Evolutionary conservation across 371 early-diverging fungal species (phyloP).

Genomic region (Edhazardia aedis): DNA sequence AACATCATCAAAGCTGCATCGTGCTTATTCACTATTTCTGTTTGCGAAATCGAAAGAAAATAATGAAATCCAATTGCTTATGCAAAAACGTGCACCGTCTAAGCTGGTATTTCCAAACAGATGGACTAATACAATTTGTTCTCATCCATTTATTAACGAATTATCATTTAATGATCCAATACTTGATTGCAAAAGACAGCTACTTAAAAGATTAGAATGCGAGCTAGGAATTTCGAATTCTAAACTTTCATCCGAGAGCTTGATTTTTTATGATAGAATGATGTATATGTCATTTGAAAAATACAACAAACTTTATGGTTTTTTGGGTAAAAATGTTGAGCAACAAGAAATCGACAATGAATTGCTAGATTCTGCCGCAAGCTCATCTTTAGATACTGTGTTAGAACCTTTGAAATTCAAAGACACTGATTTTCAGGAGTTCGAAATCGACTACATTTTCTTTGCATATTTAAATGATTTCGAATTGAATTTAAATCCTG

Average conservation of each 20-base stretch:
- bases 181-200: conserved; percentile 9
- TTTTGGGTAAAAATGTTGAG: not conserved
- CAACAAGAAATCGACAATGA: not conserved
- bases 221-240: conserved; percentile 9
- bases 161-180: conserved; percentile 10
- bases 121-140: conserved; percentile 23
- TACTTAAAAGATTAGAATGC: conserved; percentile 4
- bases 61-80: conserved; percentile 1
- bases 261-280: conserved; percentile 8
- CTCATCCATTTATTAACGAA: conserved; percentile 13
- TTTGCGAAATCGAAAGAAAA: too few species aligned
- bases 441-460: conserved; percentile 1
- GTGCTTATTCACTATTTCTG: conserved; percentile 17
- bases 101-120: conserved; percentile 15
- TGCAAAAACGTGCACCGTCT: conserved; percentile 5
- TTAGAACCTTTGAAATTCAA: not conserved
- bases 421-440: not conserved
- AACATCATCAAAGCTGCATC: not conserved
- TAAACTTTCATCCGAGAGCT: conserved; percentile 3
- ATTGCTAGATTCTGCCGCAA: too few species aligned
- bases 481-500: not conserved
- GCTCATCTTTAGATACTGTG: too few species aligned
- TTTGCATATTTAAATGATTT: not conserved
- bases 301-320: too few species aligned
- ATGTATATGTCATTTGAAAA: conserved; percentile 7